These are phyloP conservation scores for Globisporangium perplexum DNA, from an alignment of 352 stramenopile species.

Conservation along the genomic window DNA sequence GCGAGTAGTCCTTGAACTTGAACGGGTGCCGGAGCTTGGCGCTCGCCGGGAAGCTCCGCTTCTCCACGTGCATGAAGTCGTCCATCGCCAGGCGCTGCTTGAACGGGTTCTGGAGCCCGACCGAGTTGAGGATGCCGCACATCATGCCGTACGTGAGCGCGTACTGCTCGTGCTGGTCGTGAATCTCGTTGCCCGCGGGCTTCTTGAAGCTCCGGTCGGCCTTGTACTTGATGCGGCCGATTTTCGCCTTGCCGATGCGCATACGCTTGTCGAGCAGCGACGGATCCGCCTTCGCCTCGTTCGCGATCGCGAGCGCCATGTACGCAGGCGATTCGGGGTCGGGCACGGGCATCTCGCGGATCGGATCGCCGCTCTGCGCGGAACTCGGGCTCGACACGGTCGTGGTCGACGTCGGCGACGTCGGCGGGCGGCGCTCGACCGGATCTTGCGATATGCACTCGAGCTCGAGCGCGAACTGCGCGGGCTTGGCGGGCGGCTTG, in stretches of 20 bases:
- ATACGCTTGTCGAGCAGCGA: conserved; percentile 52
- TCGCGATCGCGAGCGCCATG: conserved; percentile 35
- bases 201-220: conserved; percentile 58
- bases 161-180: conserved; percentile 94
- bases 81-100: conserved; percentile 84
- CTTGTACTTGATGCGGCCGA: conserved; percentile 45
- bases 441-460: conserved; percentile 16
- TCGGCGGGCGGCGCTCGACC: conserved; percentile 2
- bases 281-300: conserved; percentile 30
- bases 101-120: conserved; percentile 78
- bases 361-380: not conserved
- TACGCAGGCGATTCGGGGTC: conserved; percentile 34
- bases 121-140: conserved; percentile 95
- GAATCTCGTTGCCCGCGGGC: conserved; percentile 67
- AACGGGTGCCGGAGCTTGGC: conserved; percentile 75
- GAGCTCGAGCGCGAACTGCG: conserved; percentile 13
- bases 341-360: conserved; percentile 19
- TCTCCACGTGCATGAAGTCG: conserved; percentile 88
- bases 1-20: conserved; percentile 93
- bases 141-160: conserved; percentile 98
- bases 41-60: conserved; percentile 68
- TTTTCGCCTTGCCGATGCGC: conserved; percentile 47
- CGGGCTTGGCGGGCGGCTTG: not conserved
- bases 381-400: conserved; percentile 7
- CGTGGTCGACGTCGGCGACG: conserved; percentile 3